phyloP scores from a whole-genome alignment of 2,329 filamentous ascomycete species.

The Botrytis fabae region DNA sequence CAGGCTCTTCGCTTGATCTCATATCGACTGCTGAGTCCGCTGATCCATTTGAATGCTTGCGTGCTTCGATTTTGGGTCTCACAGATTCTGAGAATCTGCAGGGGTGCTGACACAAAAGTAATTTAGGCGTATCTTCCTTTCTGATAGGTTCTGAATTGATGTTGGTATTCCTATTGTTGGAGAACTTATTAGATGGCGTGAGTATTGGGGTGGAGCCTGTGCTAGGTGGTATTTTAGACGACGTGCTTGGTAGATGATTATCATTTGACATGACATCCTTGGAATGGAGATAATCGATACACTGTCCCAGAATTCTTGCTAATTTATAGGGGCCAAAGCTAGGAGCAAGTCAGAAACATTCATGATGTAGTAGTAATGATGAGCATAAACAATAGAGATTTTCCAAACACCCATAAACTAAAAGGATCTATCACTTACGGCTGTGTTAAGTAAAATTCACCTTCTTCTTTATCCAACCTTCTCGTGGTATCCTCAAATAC shows the following conservation, averaged over 20 bases:
- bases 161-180: neutral
- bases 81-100: neutral
- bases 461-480: conserved; percentile 15
- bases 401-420: neutral
- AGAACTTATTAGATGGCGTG: neutral
- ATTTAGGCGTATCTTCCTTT: no score
- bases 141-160: neutral
- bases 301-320: conserved; percentile 26
- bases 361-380: neutral
- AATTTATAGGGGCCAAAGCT: conserved; percentile 34
- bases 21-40: neutral
- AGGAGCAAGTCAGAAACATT: neutral
- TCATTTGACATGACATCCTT: neutral
- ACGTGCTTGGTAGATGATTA: neutral
- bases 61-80: neutral
- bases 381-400: neutral
- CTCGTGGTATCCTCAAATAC: conserved; percentile 29
- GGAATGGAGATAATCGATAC: conserved; percentile 26
- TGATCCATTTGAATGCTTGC: conserved; percentile 5
- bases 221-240: neutral
- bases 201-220: neutral
- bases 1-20: neutral
- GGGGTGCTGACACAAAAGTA: neutral
- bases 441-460: conserved; percentile 27
- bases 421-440: conserved; percentile 27